Conservation (phyloP, 441 rosid genomes). For the Melastoma candidum region DNA sequence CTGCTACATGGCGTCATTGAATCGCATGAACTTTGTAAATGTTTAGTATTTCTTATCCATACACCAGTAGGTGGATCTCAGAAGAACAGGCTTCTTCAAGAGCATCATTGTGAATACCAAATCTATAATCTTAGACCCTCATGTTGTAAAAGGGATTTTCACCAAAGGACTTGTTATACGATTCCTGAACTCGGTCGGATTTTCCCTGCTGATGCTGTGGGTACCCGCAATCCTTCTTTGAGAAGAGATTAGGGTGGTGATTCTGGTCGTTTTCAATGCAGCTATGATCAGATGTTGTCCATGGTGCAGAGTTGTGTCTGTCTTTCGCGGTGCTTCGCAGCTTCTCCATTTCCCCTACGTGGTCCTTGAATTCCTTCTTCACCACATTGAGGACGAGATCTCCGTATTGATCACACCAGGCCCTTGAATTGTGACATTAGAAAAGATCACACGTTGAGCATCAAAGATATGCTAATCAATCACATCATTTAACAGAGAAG, state of each 20-base stretch:
- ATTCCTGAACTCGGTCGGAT: background rate
- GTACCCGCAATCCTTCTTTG: conserved; percentile 8
- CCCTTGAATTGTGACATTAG: conserved; percentile 19
- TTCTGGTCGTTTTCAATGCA: conserved; percentile 33
- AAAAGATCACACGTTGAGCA: too few relatives aligned
- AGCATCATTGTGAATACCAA: too few relatives aligned
- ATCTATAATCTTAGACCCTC: too few relatives aligned
- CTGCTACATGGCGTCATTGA: too few relatives aligned
- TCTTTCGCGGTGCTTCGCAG: conserved; percentile 35
- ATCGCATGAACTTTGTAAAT: too few relatives aligned
- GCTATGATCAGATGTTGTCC: conserved; percentile 39
- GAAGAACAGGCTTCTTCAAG: too few relatives aligned
- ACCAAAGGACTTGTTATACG: background rate
- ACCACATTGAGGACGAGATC: conserved; percentile 62
- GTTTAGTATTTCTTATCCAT: too few relatives aligned
- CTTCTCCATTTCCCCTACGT: conserved; percentile 60
- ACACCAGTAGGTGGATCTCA: too few relatives aligned
- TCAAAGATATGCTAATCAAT: too few relatives aligned
- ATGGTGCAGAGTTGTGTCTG: conserved; percentile 29
- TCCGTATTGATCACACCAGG: conserved; percentile 62
- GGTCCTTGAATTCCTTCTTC: conserved; percentile 71
- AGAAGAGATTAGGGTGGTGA: conserved; percentile 49
- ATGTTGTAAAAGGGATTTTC: conserved; percentile 4
- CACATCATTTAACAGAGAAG: too few relatives aligned
- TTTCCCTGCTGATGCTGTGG: conserved; percentile 1